Base-by-base conservation (phyloP, 345 rosid genomes). In the Abelmoschus esculentus region DNA sequence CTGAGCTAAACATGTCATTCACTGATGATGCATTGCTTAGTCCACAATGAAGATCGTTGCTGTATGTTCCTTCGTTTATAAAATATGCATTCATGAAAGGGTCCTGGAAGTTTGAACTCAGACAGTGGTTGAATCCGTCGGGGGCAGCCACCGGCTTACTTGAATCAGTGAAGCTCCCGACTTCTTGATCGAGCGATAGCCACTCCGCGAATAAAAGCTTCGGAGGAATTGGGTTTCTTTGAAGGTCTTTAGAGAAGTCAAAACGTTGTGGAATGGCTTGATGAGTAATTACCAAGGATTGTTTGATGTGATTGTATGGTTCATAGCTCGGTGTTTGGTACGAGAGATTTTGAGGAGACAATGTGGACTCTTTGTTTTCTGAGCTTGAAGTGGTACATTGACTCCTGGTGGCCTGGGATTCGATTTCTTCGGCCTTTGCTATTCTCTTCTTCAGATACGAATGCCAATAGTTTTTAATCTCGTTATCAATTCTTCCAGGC, bases 401-500 rank as follows among this genome's bases (percentile, higher is more conserved):
- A 32, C 76, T 53, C 11, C 28, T 74, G 53, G 40, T 74, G 53
- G 46, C 38, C 17, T 73, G 75, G 44, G 73, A 66, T 72, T 78
- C 83, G 58, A 26, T 47, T 59, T 72, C 81, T 79, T 80, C 83
- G 26, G 75, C 60, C 73, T 89, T 86, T 28, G 79, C 70, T 36
- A 80, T 59, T 67, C 81, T 89, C 70, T 91, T 91, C 85, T 92
- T 89, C 42, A 91, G 75, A 75, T 88, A 83, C 0, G 98, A 90
- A 78, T 91, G 99, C 99, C 97, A 91, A 28, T 86, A 78, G 73
- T 95, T 95, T 79, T 95, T 95, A 31, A 95, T 88, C 80, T 95
- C 97, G 38, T 95, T 91, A 66, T 95, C 96, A 1, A 97, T 95
- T 84, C 99, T 88, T 74, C 99, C 99, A 0, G 97, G 91, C 80